Base-by-base conservation (phyloP, 2,329 filamentous ascomycete genomes). In the Botryosphaeria dothidea region DNA sequence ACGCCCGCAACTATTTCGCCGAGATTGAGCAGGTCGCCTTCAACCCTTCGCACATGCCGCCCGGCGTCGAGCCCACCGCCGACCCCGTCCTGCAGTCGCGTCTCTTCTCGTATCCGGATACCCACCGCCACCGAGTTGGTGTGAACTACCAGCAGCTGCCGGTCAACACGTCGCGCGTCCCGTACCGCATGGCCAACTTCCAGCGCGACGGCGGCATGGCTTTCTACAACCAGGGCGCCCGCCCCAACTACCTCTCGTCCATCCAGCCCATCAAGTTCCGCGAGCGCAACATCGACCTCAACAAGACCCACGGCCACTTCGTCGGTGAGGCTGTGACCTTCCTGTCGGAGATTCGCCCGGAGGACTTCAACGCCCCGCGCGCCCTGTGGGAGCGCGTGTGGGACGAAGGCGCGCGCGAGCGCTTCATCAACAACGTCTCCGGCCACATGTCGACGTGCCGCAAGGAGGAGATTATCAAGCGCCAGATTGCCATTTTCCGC, bases 161-260 rank as follows among this genome's bases (percentile, higher is more conserved):
- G 0, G 81, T 86, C 66, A 77, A 83, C 77, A 69, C 81, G 80
- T 76, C 80, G 72, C 78, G 80, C 80, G 80, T 78, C 83, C 85
- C 82, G 83, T 83, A 90, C 79, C 66, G 81, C 4, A 80, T 84
- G 54, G 81, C 78, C 70, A 90, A 90, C 68, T 91, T 88, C 82
- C 89, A 92, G 75, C 86, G 90, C 67, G 90, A 92, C 71, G 91
- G 91, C 17, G 73, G 75, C 66, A 92, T 92, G 89, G 85, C 88
- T 1, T 86, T 87, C 70, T 82, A 84, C 72, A 90, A 92, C 77
- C 86, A 88, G 70, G 86, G 86, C 61, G 79, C 83, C 3, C 83
- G 86, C 67, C 83, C 85, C 15, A 82, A 84, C 70, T 88, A 87
- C 73, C 80, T 85, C 13, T 82, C 80, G 36, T 84, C 82, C 9